Evolutionary conservation across 441 rosid species (phyloP).

Genomic region (Pelargonium cotyledonis): DNA sequence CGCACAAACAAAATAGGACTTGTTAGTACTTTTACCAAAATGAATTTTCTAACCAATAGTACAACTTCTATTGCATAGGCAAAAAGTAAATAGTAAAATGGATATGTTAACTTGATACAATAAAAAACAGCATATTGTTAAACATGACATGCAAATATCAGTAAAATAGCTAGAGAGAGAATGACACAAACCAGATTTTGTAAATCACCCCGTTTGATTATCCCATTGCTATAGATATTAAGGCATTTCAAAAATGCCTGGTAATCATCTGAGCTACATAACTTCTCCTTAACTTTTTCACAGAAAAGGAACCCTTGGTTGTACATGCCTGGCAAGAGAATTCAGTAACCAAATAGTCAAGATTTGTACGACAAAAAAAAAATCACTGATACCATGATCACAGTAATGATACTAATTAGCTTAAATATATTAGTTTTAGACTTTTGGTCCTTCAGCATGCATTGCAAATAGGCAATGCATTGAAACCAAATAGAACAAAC

Average conservation of each 20-base stretch:
- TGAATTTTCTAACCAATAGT: too few species aligned
- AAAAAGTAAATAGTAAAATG: not conserved
- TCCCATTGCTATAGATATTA: conserved; percentile 73
- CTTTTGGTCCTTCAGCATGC: not conserved
- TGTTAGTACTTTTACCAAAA: not conserved
- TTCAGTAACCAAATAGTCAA: conserved; percentile 25
- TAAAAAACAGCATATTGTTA: conserved; percentile 7
- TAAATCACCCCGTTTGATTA: conserved; percentile 69
- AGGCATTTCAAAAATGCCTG: conserved; percentile 88
- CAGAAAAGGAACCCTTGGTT: conserved; percentile 72
- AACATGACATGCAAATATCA: conserved; percentile 20
- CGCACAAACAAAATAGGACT: not conserved
- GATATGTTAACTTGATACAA: not conserved
- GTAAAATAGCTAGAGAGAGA: conserved; percentile 7
- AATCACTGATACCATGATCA: conserved; percentile 29
- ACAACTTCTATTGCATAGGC: not conserved
- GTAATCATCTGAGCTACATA: conserved; percentile 59
- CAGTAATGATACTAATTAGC: not conserved
- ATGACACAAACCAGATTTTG: conserved; percentile 66
- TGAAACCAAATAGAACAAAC: too few species aligned
- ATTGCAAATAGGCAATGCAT: too few species aligned
- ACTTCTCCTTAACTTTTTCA: conserved; percentile 78
- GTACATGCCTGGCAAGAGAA: conserved; percentile 47
- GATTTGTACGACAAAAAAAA: not conserved
- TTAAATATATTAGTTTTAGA: not conserved